These are phyloP conservation scores for Spiromastix sp. DNA, from an alignment of 2,329 filamentous ascomycete species.

Conservation along the genomic window DNA sequence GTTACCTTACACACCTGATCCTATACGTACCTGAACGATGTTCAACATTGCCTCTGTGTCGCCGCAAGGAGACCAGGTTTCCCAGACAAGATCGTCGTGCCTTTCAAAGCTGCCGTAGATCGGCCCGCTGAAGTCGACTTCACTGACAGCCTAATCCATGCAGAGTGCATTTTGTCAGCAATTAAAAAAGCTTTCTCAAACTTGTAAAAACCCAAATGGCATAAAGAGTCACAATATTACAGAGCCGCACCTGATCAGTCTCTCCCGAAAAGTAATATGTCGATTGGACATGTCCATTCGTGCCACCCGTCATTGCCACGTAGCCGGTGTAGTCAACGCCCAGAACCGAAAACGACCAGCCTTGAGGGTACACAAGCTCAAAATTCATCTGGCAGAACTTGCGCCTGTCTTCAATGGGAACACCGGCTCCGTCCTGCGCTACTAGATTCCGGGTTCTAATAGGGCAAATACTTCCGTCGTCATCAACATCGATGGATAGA, in stretches of 20 bases:
- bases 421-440: slow-evolving; percentile 5
- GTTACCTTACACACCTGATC: too few species aligned
- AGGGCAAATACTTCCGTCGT: slow-evolving; percentile 8
- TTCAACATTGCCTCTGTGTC: slow-evolving; percentile 2
- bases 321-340: slow-evolving; percentile 8
- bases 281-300: slow-evolving; percentile 5
- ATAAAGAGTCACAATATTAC: neutral
- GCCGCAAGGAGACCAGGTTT: slow-evolving; percentile 5
- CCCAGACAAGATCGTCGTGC: slow-evolving; percentile 1
- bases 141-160: slow-evolving; percentile 1
- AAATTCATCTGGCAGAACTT: slow-evolving; percentile 11
- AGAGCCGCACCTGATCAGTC: slow-evolving; percentile 7
- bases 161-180: neutral
- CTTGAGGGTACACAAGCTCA: slow-evolving; percentile 8
- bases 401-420: slow-evolving; percentile 5
- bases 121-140: slow-evolving; percentile 1
- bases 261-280: slow-evolving; percentile 11
- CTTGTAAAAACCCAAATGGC: neutral
- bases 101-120: neutral
- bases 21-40: slow-evolving; percentile 3
- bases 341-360: slow-evolving; percentile 9
- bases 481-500: slow-evolving; percentile 4
- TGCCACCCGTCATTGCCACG: slow-evolving; percentile 4
- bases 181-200: neutral
- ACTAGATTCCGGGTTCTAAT: slow-evolving; percentile 7